phyloP scores from a whole-genome alignment of 441 rosid genomes.

The Breynia disticha region DNA sequence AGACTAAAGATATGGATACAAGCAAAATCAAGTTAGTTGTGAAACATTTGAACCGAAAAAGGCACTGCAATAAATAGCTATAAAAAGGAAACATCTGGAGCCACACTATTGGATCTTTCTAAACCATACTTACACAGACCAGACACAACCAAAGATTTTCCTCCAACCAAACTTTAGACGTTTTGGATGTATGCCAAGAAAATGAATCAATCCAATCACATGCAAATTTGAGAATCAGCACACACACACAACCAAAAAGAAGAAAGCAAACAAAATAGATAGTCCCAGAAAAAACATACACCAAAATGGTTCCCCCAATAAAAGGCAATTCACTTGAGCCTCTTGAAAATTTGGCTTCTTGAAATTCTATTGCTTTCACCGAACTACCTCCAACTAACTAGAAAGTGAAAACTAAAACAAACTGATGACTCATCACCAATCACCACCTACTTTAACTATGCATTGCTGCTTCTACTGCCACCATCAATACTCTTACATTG shows the following conservation, averaged over 20 bases:
- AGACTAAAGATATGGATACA: slow-evolving; percentile 1
- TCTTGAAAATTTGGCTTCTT: slow-evolving; percentile 20
- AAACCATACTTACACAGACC: slow-evolving; percentile 3
- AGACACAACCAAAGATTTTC: slow-evolving; percentile 6
- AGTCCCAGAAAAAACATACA: slow-evolving; percentile 26
- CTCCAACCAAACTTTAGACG: slow-evolving; percentile 1
- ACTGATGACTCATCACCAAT: too few species aligned
- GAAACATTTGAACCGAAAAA: not conserved
- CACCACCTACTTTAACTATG: too few species aligned
- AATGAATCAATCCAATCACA: not conserved
- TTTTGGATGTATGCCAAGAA: not conserved
- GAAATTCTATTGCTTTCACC: slow-evolving; percentile 24
- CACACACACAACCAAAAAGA: slow-evolving; percentile 8
- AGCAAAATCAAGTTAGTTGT: not conserved
- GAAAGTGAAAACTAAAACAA: not conserved
- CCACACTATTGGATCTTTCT: slow-evolving; percentile 5
- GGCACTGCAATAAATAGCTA: slow-evolving; percentile 1
- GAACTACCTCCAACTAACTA: slow-evolving; percentile 26
- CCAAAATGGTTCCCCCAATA: slow-evolving; percentile 31
- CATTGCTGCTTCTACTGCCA: too few species aligned
- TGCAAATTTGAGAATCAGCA: slow-evolving; percentile 9
- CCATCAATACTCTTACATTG: too few species aligned
- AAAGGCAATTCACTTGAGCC: slow-evolving; percentile 41
- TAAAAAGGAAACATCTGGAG: slow-evolving; percentile 18
- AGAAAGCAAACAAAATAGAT: slow-evolving; percentile 18